These are phyloP conservation scores for Hyaloscypha hepaticicola DNA, from an alignment of 495 filamentous ascomycete genomes.

Conservation along the genomic window DNA sequence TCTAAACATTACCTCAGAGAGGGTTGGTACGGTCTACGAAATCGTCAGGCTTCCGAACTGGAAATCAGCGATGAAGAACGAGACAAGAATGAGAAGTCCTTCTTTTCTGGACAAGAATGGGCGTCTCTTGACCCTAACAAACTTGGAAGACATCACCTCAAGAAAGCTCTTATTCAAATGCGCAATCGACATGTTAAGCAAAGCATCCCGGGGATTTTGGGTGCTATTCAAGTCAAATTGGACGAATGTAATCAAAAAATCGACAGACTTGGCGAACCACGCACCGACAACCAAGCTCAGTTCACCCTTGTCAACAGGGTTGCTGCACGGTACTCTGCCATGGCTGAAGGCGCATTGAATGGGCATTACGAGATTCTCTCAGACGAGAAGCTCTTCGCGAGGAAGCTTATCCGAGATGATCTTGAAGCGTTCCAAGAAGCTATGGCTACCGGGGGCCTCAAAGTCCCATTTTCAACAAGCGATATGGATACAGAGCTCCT, in stretches of 20 bases:
- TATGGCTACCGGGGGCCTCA: neutral
- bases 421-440: constrained; percentile 1
- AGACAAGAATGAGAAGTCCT: constrained; percentile 9
- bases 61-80: constrained; percentile 9
- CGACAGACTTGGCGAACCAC: constrained; percentile 4
- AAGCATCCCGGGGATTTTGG: constrained; percentile 8
- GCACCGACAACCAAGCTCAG: constrained; percentile 7
- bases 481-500: constrained; percentile 3
- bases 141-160: constrained; percentile 17
- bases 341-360: constrained; percentile 5
- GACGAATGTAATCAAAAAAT: neutral
- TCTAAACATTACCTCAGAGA: constrained; percentile 2
- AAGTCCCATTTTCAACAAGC: neutral
- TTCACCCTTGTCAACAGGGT: constrained; percentile 6
- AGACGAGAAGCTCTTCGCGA: neutral
- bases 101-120: constrained; percentile 16
- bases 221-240: constrained; percentile 10
- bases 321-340: constrained; percentile 10
- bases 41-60: neutral
- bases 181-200: constrained; percentile 17
- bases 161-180: constrained; percentile 19
- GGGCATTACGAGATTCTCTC: constrained; percentile 6
- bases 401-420: constrained; percentile 16
- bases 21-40: constrained; percentile 21
- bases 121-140: neutral